These are phyloP conservation scores for Populus hybrid DNA, from an alignment of 441 rosid genomes.

Conservation along the genomic window DNA sequence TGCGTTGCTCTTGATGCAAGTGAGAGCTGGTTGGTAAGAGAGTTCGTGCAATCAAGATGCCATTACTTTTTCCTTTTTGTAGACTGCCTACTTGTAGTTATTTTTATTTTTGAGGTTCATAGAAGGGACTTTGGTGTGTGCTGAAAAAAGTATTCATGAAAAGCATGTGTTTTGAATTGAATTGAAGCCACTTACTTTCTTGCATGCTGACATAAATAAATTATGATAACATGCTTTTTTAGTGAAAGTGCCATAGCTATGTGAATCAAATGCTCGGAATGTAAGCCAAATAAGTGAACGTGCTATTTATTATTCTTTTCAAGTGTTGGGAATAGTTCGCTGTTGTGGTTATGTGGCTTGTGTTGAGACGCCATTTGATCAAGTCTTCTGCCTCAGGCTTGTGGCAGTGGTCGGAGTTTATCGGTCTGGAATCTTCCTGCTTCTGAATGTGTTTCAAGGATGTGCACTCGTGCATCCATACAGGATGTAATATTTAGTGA, in stretches of 20 bases:
- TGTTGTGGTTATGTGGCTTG: not conserved
- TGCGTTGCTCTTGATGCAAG: slow-evolving; percentile 88
- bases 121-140: not conserved
- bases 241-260: not conserved
- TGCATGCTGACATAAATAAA: not conserved
- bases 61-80: not conserved
- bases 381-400: slow-evolving; percentile 44
- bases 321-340: not conserved
- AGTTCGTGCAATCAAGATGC: slow-evolving; percentile 18
- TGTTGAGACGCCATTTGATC: not conserved
- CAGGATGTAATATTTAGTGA: slow-evolving; percentile 77
- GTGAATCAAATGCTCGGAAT: not conserved
- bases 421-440: slow-evolving; percentile 88
- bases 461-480: slow-evolving; percentile 41
- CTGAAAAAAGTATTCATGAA: not conserved
- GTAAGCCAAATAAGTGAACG: not conserved
- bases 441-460: slow-evolving; percentile 71
- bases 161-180: not conserved
- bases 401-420: slow-evolving; percentile 62
- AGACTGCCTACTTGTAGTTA: not conserved
- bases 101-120: not conserved
- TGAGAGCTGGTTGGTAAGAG: slow-evolving; percentile 98
- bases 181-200: not conserved
- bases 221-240: not conserved
- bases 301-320: not conserved